phyloP scores from a whole-genome alignment of 352 stramenopile species.

The Phytophthora vignae region DNA sequence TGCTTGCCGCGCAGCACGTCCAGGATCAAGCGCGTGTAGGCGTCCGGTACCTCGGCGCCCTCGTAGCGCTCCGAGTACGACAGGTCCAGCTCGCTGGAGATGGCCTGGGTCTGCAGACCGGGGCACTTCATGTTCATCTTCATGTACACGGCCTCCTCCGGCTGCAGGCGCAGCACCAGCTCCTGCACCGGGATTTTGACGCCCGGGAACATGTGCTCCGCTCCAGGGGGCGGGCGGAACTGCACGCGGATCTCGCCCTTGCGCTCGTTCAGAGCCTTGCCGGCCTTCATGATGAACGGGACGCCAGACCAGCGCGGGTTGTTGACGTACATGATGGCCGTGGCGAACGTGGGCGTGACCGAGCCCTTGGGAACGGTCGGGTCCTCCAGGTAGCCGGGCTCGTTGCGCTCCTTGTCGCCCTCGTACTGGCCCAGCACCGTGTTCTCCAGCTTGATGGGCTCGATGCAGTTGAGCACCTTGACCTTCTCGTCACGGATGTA shows the following conservation, averaged over 20 bases:
- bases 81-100: constrained; percentile 97
- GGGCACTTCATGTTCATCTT: constrained; percentile 97
- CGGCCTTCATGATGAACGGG: constrained; percentile 99
- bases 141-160: constrained; percentile 97
- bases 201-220: constrained; percentile 91
- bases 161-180: constrained; percentile 97
- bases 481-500: constrained; percentile 98
- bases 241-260: constrained; percentile 98
- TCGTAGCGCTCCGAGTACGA: constrained; percentile 94
- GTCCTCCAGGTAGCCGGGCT: constrained; percentile 96
- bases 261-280: constrained; percentile 97
- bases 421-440: constrained; percentile 98
- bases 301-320: constrained; percentile 97
- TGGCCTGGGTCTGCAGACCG: constrained; percentile 89
- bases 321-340: constrained; percentile 93
- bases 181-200: constrained; percentile 94
- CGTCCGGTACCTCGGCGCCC: constrained; percentile 92
- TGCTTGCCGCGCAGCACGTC: constrained; percentile 97
- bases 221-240: constrained; percentile 94
- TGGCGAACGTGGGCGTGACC: constrained; percentile 93
- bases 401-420: constrained; percentile 75
- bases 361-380: constrained; percentile 95
- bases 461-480: constrained; percentile 96
- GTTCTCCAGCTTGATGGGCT: constrained; percentile 93
- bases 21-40: constrained; percentile 98